Evolutionary conservation across 805 yeast species (phyloP).

Genomic region (Candida pseudoglaebosa): DNA sequence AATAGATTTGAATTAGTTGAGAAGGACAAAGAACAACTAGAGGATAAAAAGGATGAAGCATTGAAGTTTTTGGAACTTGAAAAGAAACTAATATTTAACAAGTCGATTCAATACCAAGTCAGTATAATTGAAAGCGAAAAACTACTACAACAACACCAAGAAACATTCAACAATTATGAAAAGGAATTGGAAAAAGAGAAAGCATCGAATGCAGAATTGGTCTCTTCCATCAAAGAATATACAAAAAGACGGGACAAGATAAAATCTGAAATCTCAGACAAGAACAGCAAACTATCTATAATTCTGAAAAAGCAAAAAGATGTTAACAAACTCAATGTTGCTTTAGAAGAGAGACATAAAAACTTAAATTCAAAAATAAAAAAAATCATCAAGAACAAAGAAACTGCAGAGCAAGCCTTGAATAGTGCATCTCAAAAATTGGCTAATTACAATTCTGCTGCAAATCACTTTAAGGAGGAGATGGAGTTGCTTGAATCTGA

Average conservation of each 20-base stretch:
- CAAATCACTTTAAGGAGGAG: conserved; percentile 42
- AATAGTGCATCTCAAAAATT: conserved; percentile 46
- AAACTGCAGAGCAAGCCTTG: conserved; percentile 42
- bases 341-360: conserved; percentile 73
- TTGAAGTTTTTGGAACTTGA: conserved; percentile 61
- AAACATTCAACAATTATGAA: conserved; percentile 36
- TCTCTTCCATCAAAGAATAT: conserved; percentile 23
- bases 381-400: conserved; percentile 54
- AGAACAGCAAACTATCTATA: conserved; percentile 17
- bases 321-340: conserved; percentile 50
- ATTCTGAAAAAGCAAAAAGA: conserved; percentile 28
- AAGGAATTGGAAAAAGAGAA: conserved; percentile 31
- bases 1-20: conserved; percentile 75
- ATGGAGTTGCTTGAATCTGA: conserved; percentile 41
- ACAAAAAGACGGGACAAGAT: conserved; percentile 24
- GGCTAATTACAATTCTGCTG: conserved; percentile 41
- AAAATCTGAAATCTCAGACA: conserved; percentile 20
- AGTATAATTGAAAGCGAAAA: conserved; percentile 38
- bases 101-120: conserved; percentile 55
- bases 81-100: conserved; percentile 51
- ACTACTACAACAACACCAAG: conserved; percentile 35
- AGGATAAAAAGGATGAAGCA: conserved; percentile 72
- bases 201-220: conserved; percentile 21
- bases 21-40: conserved; percentile 58
- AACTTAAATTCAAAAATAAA: conserved; percentile 55